These are phyloP conservation scores for Xylariaceae sp. DNA, from an alignment of 2,329 filamentous ascomycete species.

Conservation along the genomic window DNA sequence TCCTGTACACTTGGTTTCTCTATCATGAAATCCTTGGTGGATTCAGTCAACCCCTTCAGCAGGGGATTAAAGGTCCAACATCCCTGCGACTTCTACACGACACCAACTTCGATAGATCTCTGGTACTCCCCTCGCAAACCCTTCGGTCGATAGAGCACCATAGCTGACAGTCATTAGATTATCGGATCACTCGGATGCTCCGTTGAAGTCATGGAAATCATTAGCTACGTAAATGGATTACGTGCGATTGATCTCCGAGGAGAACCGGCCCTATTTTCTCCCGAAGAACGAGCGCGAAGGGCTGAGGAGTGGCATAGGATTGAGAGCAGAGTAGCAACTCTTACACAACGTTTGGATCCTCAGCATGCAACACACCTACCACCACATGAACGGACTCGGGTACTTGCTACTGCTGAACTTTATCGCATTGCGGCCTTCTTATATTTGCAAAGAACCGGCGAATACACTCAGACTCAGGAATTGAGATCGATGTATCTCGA, in stretches of 20 bases:
- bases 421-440: slow-evolving; percentile 52
- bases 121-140: slow-evolving; percentile 28
- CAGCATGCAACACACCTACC: slow-evolving; percentile 34
- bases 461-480: slow-evolving; percentile 30
- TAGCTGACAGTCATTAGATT: slow-evolving; percentile 39
- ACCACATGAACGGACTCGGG: slow-evolving; percentile 33
- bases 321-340: slow-evolving; percentile 31
- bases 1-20: slow-evolving; percentile 50
- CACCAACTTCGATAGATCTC: slow-evolving; percentile 35
- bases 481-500: slow-evolving; percentile 35
- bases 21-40: slow-evolving; percentile 51
- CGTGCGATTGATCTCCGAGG: slow-evolving; percentile 37
- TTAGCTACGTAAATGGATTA: slow-evolving; percentile 45
- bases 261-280: slow-evolving; percentile 26
- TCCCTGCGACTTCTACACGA: slow-evolving; percentile 36
- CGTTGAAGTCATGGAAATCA: slow-evolving; percentile 47
- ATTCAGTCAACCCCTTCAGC: slow-evolving; percentile 43
- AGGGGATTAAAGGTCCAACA: slow-evolving; percentile 30
- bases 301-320: slow-evolving; percentile 34
- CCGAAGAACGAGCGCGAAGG: slow-evolving; percentile 33
- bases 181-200: slow-evolving; percentile 52
- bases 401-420: slow-evolving; percentile 51
- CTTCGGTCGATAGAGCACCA: not conserved
- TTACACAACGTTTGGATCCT: slow-evolving; percentile 36
- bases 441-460: slow-evolving; percentile 41